phyloP scores from a whole-genome alignment of 139 green algal genomes.

The Chlamydomonas incerta region DNA sequence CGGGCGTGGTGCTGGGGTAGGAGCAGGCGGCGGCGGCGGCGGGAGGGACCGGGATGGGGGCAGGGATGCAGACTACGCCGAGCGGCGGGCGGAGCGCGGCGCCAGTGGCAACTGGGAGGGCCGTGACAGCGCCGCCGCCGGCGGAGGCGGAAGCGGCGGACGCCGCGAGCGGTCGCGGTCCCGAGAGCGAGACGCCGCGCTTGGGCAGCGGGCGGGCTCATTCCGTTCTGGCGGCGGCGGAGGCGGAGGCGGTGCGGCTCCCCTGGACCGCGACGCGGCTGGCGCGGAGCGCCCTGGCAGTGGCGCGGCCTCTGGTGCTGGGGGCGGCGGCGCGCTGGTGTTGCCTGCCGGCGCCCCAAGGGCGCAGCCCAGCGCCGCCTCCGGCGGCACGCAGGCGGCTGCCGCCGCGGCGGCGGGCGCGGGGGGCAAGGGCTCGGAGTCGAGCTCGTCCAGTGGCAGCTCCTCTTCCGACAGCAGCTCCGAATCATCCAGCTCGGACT shows the following conservation, averaged over 20 bases:
- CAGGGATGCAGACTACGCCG: not conserved
- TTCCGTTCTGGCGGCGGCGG: too few relatives aligned
- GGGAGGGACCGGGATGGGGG: not conserved
- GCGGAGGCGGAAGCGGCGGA: not conserved
- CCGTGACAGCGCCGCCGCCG: not conserved
- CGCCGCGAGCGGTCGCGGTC: not conserved
- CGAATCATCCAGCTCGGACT: slow-evolving; percentile 1
- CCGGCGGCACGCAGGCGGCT: not conserved
- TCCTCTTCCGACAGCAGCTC: slow-evolving; percentile 31
- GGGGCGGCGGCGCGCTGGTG: not conserved
- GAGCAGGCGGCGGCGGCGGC: not conserved
- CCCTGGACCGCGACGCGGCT: too few relatives aligned
- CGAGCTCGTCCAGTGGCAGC: not conserved
- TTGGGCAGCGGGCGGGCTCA: not conserved
- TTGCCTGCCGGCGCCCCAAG: not conserved
- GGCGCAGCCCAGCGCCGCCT: not conserved
- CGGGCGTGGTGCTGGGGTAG: too few relatives aligned
- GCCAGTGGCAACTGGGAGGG: not conserved
- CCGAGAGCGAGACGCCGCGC: not conserved
- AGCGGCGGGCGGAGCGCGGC: not conserved
- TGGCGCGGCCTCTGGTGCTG: not conserved
- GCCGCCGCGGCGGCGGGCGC: not conserved
- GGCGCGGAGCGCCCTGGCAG: not conserved
- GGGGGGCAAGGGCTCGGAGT: not conserved
- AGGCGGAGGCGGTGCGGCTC: too few relatives aligned